phyloP scores from a whole-genome alignment of 2,329 filamentous ascomycete genomes.

The Diaporthe helianthi region DNA sequence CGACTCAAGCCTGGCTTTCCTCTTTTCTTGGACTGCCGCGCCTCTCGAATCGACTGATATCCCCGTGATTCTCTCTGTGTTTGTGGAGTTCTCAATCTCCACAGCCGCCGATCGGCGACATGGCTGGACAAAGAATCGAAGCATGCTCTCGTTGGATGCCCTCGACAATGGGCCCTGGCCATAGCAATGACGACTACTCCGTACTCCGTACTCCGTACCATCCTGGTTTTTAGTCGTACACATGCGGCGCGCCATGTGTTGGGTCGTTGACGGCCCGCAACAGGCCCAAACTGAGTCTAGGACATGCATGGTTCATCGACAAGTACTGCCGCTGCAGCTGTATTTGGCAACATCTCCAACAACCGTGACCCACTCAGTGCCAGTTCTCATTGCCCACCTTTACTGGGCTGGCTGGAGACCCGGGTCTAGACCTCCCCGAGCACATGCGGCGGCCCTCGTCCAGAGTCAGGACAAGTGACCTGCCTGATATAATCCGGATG shows the following conservation, averaged over 20 bases:
- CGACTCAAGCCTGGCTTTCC: background rate
- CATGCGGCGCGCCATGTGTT: background rate
- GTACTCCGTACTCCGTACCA: too few species aligned
- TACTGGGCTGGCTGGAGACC: background rate
- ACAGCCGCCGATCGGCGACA: conserved; percentile 13
- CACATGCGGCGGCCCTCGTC: conserved; percentile 6
- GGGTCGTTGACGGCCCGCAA: conserved; percentile 1
- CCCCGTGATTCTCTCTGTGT: background rate
- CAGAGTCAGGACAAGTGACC: background rate
- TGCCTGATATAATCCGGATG: conserved; percentile 20
- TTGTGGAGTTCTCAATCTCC: conserved; percentile 23
- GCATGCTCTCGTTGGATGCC: conserved; percentile 23
- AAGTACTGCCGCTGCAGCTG: conserved; percentile 3
- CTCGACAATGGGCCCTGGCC: conserved; percentile 2
- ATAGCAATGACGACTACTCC: conserved; percentile 14
- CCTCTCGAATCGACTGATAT: background rate
- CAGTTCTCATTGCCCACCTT: background rate
- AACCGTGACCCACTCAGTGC: background rate
- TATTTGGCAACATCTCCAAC: conserved; percentile 27
- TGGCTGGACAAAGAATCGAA: conserved; percentile 1
- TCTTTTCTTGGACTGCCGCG: conserved; percentile 11
- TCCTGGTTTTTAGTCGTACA: background rate
- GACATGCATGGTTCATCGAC: conserved; percentile 8
- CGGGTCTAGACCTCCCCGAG: conserved; percentile 19
- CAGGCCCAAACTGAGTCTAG: conserved; percentile 16